A percentile compares a stretch with the other conserved stretches of the same genome.
Conservation (phyloP, 208 protist species). For the Trypanosoma conorhini region DNA sequence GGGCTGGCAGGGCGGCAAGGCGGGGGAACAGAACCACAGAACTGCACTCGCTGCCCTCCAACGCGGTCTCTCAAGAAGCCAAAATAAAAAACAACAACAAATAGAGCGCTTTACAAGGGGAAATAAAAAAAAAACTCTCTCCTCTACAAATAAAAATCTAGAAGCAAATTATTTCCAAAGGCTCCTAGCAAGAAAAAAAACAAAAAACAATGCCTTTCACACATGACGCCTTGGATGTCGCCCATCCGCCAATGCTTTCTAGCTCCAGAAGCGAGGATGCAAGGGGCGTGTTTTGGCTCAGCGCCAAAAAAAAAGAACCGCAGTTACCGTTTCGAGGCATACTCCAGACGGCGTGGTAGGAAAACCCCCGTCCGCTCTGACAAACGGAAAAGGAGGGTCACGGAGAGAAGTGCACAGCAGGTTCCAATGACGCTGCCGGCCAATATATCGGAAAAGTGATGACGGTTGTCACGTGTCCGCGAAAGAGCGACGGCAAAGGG, state of each 20-base stretch:
- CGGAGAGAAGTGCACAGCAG: conserved; percentile 11
- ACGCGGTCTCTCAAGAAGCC: background rate
- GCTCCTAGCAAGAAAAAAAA: no score
- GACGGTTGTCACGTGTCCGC: conserved; percentile 58
- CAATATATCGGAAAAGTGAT: conserved; percentile 67
- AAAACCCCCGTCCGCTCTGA: background rate
- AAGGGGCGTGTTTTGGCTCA: no score
- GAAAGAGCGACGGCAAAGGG: conserved; percentile 47
- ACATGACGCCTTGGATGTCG: no score
- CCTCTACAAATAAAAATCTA: no score
- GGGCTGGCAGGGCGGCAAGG: no score
- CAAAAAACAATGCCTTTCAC: no score
- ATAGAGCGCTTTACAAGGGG: no score
- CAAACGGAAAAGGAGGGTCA: conserved; percentile 25
- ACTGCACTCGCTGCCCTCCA: background rate
- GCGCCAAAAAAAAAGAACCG: background rate
- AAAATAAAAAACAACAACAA: no score
- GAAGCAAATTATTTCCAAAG: no score
- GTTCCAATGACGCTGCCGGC: conserved; percentile 49
- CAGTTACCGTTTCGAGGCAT: background rate
- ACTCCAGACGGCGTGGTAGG: conserved; percentile 11
- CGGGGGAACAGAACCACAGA: background rate
- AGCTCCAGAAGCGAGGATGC: no score
- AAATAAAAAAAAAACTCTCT: no score
- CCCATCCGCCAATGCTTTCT: no score